Base-by-base conservation (phyloP, 2,329 filamentous ascomycete genomes). In the Phialocephala subalpina region DNA sequence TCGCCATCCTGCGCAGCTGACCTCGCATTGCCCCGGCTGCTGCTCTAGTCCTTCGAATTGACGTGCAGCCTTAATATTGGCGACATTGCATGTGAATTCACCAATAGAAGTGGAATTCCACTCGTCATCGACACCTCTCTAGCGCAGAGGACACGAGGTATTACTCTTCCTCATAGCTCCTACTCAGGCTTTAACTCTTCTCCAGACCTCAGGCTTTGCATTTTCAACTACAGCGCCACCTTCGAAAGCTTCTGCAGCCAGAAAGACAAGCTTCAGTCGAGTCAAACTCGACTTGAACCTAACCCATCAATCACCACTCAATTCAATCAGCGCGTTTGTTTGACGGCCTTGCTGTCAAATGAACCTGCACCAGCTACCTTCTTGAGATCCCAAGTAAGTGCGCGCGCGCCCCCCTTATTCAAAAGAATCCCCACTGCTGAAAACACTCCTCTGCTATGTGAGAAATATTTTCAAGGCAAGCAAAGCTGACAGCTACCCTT, bases 341-440 rank as follows among this genome's bases (percentile, higher is more conserved):
- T 96, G 93, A 86, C 92, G 92, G 90, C 90, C 82, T 78, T 79
- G 91, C 93, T 94, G 93, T 97, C 93, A 95, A 93, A 97, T 97
- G 94, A 97, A 96, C 93, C 93, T 97, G 94, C 93, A 94, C 69
- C 70, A 62, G 58, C 63, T 58, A 67, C 60, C 69, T 67, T 56
- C 64, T 70, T 74, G 74, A 76, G 72, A 73, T 72, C 62, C 67
- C 64, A 55, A 71, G 72, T 75, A 66, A 62, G 69, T 70, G 38
- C 16, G 8, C n/a, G 29, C 29, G 29, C n/a, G 29, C 29, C 4
- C 14, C 29, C n/a, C 38, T 29, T 25, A 42, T 33, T 38, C 29
- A 33, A 33, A 33, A 9, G 29, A 33, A 33, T 9, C 29, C 29
- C 9, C 29, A 33, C 29, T 33, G 4, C 20, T 18, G 20, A 40